These are phyloP conservation scores for Leccinum longicurvipes DNA, from an alignment of 768 basidiomycete genomes.

Conservation along the genomic window DNA sequence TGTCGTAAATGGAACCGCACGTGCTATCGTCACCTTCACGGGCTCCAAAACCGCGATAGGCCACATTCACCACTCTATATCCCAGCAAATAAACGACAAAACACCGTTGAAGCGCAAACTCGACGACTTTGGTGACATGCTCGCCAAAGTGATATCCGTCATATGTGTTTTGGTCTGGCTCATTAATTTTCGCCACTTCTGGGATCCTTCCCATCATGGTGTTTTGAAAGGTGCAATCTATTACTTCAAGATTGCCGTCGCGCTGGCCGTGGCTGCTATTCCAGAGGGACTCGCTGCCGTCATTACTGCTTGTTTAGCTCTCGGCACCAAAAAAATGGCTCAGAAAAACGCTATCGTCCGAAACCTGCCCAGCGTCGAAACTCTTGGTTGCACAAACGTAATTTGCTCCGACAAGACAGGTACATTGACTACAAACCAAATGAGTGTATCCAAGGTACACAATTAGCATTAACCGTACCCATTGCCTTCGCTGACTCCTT, in stretches of 20 bases:
- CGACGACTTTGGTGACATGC: constrained; percentile 96
- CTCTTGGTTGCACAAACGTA: constrained; percentile 95
- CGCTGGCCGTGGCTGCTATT: constrained; percentile 97
- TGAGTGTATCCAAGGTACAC: constrained; percentile 84
- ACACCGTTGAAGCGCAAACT: constrained; percentile 96
- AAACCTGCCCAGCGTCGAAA: constrained; percentile 95
- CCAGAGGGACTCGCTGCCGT: constrained; percentile 98
- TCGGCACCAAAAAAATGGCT: constrained; percentile 99
- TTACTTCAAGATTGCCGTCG: constrained; percentile 99
- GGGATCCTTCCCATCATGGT: constrained; percentile 91
- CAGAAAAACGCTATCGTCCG: constrained; percentile 98
- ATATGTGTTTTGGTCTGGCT: constrained; percentile 98
- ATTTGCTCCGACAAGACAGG: constrained; percentile 99
- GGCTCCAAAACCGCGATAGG: constrained; percentile 90
- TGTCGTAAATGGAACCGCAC: constrained; percentile 89
- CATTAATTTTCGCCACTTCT: constrained; percentile 94
- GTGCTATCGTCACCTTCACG: constrained; percentile 84
- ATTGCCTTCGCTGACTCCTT: constrained; percentile 9
- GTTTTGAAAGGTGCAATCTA: constrained; percentile 92
- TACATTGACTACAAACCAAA: constrained; percentile 93
- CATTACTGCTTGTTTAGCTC: constrained; percentile 93
- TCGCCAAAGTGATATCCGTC: constrained; percentile 96
- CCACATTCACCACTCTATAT: constrained; percentile 95
- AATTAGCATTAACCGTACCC: constrained; percentile 12
- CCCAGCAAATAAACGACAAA: constrained; percentile 90